These are phyloP conservation scores for Roridomyces roridus DNA, from an alignment of 768 basidiomycete genomes.

Conservation along the genomic window DNA sequence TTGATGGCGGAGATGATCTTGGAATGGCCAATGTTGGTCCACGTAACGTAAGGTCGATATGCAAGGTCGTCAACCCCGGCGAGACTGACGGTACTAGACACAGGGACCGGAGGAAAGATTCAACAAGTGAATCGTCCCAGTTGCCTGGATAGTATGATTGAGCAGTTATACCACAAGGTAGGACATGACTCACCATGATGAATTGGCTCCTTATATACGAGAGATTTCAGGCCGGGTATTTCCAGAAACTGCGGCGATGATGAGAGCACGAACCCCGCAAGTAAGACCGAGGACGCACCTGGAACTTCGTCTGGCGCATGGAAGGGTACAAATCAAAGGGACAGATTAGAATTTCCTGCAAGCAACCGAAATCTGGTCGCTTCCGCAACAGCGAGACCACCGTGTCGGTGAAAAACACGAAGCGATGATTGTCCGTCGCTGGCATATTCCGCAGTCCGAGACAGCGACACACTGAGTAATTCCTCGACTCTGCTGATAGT, in stretches of 20 bases:
- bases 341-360: no score
- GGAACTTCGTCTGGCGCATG: constrained; percentile 5
- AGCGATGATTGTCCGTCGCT: no score
- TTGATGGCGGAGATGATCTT: constrained; percentile 2
- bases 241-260: constrained; percentile 12
- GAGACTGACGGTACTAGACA: not conserved
- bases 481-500: no score
- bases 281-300: constrained; percentile 4
- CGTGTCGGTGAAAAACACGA: no score
- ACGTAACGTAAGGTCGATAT: not conserved
- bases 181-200: constrained; percentile 1
- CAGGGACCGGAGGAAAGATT: constrained; percentile 6
- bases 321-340: no score
- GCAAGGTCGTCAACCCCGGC: constrained; percentile 5
- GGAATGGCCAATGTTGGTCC: not conserved
- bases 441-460: no score
- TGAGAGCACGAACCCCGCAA: constrained; percentile 1
- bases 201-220: constrained; percentile 3
- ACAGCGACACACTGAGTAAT: no score
- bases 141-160: constrained; percentile 1
- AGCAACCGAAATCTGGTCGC: no score
- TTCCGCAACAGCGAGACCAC: no score
- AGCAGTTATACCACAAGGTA: constrained; percentile 5
- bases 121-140: not conserved
- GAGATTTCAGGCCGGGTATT: constrained; percentile 8